Evolutionary conservation across 352 stramenopile species (phyloP).

Genomic region (Phytophthora sp.): DNA sequence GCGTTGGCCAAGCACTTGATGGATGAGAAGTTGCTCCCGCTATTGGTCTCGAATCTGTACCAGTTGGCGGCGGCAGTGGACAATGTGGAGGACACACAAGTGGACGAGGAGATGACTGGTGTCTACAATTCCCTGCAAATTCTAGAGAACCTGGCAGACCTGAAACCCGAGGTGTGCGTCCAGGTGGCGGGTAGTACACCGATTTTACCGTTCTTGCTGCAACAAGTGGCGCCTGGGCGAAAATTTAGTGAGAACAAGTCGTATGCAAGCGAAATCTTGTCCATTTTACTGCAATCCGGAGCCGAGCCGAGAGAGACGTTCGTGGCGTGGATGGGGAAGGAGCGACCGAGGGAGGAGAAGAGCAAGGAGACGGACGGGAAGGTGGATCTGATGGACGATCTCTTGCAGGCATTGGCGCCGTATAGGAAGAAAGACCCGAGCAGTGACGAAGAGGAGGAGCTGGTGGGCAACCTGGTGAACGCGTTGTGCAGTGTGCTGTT

Average conservation of each 20-base stretch:
- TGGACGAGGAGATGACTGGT: constrained; percentile 71
- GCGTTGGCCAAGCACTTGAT: constrained; percentile 63
- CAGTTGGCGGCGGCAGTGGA: constrained; percentile 37
- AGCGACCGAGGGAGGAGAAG: constrained; percentile 20
- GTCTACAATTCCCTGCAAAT: constrained; percentile 87
- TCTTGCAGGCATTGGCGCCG: constrained; percentile 89
- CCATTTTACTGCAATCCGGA: constrained; percentile 82
- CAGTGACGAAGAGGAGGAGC: constrained; percentile 89
- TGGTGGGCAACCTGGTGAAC: constrained; percentile 94
- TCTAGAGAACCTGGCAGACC: constrained; percentile 76
- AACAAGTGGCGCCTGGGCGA: constrained; percentile 44
- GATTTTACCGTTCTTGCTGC: constrained; percentile 68
- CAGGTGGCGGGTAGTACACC: constrained; percentile 53
- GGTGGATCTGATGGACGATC: constrained; percentile 88
- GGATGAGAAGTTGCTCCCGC: constrained; percentile 59
- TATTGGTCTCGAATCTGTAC: constrained; percentile 57
- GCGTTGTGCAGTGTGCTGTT: constrained; percentile 82
- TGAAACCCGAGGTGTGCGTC: constrained; percentile 54
- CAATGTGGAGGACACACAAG: constrained; percentile 21
- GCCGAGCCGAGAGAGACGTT: constrained; percentile 46
- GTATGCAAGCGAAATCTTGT: constrained; percentile 85
- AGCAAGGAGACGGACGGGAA: constrained; percentile 21
- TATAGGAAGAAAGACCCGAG: constrained; percentile 89
- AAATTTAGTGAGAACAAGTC: constrained; percentile 80
- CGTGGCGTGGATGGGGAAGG: constrained; percentile 35